Percentiles rank a stretch among this genome's conserved stretches.
These are phyloP conservation scores for Ophiostoma triangulosporum DNA, from an alignment of 2,329 filamentous ascomycete genomes.

Conservation along the genomic window DNA sequence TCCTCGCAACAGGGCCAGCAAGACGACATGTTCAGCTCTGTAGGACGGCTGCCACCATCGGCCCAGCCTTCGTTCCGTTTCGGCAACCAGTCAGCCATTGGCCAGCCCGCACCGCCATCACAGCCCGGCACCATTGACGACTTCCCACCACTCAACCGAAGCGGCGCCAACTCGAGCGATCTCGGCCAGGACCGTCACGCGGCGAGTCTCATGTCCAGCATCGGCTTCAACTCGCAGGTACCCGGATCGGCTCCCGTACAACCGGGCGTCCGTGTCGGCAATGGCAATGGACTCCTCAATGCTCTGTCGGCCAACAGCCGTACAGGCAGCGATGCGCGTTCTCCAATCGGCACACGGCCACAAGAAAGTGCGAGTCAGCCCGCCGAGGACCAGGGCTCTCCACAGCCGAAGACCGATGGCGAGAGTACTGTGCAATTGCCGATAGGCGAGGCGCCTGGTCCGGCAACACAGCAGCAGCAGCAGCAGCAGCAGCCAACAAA, in stretches of 20 bases:
- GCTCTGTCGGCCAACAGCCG: conserved; percentile 48
- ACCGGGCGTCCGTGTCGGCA: conserved; percentile 31
- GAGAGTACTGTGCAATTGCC: conserved; percentile 23
- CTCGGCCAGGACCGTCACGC: conserved; percentile 42
- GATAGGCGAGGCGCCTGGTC: conserved; percentile 6
- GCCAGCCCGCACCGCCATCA: conserved; percentile 27
- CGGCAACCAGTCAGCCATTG: conserved; percentile 20
- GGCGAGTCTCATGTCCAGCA: conserved; percentile 36
- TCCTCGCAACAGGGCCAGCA: conserved; percentile 37
- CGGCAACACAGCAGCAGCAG: background rate
- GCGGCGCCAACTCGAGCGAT: conserved; percentile 35
- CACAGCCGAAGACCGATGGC: conserved; percentile 34
- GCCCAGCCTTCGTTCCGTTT: conserved; percentile 40
- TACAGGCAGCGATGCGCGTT: conserved; percentile 32
- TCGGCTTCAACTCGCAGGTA: conserved; percentile 39
- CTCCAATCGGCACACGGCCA: conserved; percentile 32
- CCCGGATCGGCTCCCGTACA: conserved; percentile 23
- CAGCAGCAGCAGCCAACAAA: background rate
- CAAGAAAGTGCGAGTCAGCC: conserved; percentile 30
- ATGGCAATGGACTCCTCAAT: conserved; percentile 51
- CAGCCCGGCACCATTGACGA: conserved; percentile 41
- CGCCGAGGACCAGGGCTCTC: conserved; percentile 33
- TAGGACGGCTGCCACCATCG: conserved; percentile 22
- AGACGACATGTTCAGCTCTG: conserved; percentile 30
- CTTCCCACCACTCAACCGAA: conserved; percentile 47